These are phyloP conservation scores for Poterioochromonas sp. DNA, from an alignment of 352 stramenopile genomes.

Conservation along the genomic window DNA sequence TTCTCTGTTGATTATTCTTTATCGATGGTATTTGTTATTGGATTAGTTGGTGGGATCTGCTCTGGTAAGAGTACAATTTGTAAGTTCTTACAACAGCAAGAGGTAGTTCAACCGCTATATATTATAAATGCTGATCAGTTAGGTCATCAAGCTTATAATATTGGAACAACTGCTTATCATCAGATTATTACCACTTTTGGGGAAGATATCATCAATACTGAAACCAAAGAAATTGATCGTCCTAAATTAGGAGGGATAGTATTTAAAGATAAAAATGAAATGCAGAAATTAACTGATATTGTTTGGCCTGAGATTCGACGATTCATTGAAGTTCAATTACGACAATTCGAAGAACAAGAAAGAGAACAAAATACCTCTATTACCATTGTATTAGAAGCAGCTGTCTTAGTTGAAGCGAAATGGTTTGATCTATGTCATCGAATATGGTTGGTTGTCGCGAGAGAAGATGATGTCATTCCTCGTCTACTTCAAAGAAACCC, in stretches of 20 bases:
- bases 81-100: conserved; percentile 37
- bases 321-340: conserved; percentile 42
- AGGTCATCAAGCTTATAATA: conserved; percentile 45
- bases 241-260: conserved; percentile 32
- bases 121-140: conserved; percentile 46
- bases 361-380: conserved; percentile 32
- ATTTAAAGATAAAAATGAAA: conserved; percentile 27
- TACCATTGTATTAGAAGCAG: conserved; percentile 43
- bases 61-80: conserved; percentile 46
- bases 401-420: conserved; percentile 44
- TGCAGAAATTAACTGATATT: conserved; percentile 41
- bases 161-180: conserved; percentile 43
- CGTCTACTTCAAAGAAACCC: not conserved
- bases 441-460: conserved; percentile 40
- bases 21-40: not conserved
- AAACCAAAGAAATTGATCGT: conserved; percentile 41
- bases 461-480: not conserved
- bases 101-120: no score
- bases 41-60: conserved; percentile 14
- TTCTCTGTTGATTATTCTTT: no score
- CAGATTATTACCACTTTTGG: conserved; percentile 43
- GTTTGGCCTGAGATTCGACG: conserved; percentile 46
- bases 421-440: conserved; percentile 46
- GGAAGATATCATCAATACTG: conserved; percentile 36
- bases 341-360: conserved; percentile 33